Evolutionary conservation across 805 yeast species (phyloP).

Genomic region (Cyberlindnera japonica): DNA sequence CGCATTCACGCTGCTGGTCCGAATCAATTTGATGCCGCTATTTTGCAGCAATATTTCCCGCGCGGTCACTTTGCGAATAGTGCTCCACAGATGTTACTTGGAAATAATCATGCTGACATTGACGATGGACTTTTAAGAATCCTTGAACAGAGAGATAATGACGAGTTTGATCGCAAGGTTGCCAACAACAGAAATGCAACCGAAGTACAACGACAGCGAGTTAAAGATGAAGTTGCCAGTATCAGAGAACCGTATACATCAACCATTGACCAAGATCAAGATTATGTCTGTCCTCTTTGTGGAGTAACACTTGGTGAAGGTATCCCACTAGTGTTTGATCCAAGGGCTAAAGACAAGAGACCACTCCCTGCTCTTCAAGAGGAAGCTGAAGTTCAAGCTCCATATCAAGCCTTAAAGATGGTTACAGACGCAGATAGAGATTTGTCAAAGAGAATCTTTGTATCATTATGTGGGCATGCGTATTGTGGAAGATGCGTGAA

Average conservation of each 20-base stretch:
- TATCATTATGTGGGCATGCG: conserved; percentile 74
- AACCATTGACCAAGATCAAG: conserved; percentile 32
- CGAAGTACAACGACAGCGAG: not conserved
- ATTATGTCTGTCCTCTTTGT: conserved; percentile 61
- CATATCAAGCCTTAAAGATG: conserved; percentile 54
- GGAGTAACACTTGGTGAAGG: conserved; percentile 74
- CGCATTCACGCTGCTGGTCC: no score
- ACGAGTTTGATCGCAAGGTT: conserved; percentile 15
- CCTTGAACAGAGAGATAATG: not conserved
- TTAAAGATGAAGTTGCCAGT: not conserved
- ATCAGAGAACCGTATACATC: conserved; percentile 20
- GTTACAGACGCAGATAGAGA: conserved; percentile 54
- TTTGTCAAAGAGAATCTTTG: conserved; percentile 62
- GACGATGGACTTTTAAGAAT: not conserved
- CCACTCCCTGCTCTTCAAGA: conserved; percentile 31
- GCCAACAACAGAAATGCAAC: conserved; percentile 14
- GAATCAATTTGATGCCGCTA: no score
- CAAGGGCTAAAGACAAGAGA: conserved; percentile 25
- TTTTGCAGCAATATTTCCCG: no score
- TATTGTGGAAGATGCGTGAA: conserved; percentile 84
- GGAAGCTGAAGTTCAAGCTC: conserved; percentile 46
- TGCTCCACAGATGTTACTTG: no score
- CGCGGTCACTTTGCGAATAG: no score
- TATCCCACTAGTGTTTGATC: conserved; percentile 48
- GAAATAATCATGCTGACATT: not conserved